A percentile compares a stretch with the other conserved stretches of the same genome.
phyloP scores from a whole-genome alignment of 495 filamentous ascomycete genomes.

The Aspergillus heteromorphus region DNA sequence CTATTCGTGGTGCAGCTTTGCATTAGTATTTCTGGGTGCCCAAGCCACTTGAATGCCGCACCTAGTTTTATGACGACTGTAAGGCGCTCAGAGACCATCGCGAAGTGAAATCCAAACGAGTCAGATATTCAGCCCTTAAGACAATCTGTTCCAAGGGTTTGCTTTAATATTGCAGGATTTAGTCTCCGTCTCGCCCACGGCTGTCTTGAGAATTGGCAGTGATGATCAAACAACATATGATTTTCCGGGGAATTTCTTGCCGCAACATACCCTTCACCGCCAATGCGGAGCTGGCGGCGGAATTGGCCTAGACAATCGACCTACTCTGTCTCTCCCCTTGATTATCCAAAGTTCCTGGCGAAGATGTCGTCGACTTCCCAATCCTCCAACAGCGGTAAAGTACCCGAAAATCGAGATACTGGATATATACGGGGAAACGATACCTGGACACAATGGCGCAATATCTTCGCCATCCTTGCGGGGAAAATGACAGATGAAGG shows the following conservation, averaged over 20 bases:
- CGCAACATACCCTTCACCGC: neutral
- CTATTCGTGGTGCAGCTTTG: constrained; percentile 37
- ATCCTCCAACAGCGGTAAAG: neutral
- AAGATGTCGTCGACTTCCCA: constrained; percentile 14
- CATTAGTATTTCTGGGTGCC: constrained; percentile 10
- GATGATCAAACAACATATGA: neutral
- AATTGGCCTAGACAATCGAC: constrained; percentile 4
- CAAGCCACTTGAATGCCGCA: constrained; percentile 41
- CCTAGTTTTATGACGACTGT: constrained; percentile 94
- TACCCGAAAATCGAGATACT: constrained; percentile 24
- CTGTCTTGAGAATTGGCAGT: neutral
- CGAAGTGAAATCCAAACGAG: constrained; percentile 1
- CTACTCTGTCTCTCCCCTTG: neutral
- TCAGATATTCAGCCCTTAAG: neutral
- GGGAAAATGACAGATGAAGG: constrained; percentile 65
- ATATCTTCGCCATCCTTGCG: constrained; percentile 71
- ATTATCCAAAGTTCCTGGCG: constrained; percentile 19
- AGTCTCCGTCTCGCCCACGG: neutral
- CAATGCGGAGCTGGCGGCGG: neutral
- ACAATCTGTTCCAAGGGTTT: neutral
- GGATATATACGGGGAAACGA: constrained; percentile 53
- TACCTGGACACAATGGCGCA: constrained; percentile 63
- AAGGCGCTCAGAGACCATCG: constrained; percentile 34
- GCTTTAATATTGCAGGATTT: neutral
- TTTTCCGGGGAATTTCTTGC: neutral